Base-by-base conservation (phyloP, 352 stramenopile species). In the Globisporangium heterothallicum region DNA sequence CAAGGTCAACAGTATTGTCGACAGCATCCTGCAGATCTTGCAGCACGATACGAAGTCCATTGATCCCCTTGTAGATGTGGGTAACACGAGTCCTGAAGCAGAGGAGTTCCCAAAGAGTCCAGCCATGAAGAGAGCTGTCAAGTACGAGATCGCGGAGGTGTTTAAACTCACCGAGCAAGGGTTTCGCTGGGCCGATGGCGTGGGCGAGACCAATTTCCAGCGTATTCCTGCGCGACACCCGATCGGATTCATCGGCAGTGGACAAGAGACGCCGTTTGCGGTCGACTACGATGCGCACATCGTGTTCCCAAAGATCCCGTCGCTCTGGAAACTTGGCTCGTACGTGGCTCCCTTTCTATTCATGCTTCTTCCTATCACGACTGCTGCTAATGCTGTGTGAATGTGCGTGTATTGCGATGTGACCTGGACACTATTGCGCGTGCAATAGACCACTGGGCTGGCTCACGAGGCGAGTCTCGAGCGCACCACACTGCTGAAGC, bases 151-250 rank as follows among this genome's bases (percentile, higher is more conserved):
- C 63, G 76, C 69, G 2, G 42, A 86, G 36, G 70, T 86, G 49
- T 84, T 88, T 49, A 78, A 78, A 43, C 63, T 91, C 36, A 78
- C 80, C 4, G 42, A 64, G 8, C 48, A 29, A 14, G 77, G 77
- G 1, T 91, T 91, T 34, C 56, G 55, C 18, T 91, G 75, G 73
- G 69, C 72, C 2, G 52, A 74, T 5, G 69, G 72, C 19, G 63
- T 86, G n/a, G 77, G 77, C 0, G 59, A 74, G 5, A 48, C 53
- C 46, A 91, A 91, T 49, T 89, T 88, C 55, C 69, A 88, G 49
- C 41, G 38, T 18, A 58, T 89, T 16, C 58, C 52, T 0, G 63
- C 69, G 9, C 36, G 49, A 2, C 41, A 78, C 16, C 60, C 72
- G 2, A 78, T 91, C 29, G 76, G 76, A 0, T 80, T 69, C 34